These are phyloP conservation scores for Sugiyamaella marilandica DNA, from an alignment of 805 yeast genomes.

Conservation along the genomic window DNA sequence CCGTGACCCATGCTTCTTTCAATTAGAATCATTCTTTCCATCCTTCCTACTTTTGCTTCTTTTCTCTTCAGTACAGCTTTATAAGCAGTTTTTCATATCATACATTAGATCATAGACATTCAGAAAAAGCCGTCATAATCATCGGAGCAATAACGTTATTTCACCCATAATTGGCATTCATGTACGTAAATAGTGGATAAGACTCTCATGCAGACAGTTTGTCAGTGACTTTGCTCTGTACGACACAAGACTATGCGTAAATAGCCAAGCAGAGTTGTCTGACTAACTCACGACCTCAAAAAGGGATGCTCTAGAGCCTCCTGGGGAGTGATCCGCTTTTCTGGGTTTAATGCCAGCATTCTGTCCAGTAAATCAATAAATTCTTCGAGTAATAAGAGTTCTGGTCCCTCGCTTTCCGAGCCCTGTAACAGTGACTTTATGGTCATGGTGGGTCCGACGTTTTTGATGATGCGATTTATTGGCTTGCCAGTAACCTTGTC, in stretches of 20 bases:
- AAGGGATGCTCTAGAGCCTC: conserved; percentile 59
- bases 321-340: conserved; percentile 61
- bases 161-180: too few relatives aligned
- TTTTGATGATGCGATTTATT: conserved; percentile 16
- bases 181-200: too few relatives aligned
- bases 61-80: too few relatives aligned
- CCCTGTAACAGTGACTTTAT: conserved; percentile 10
- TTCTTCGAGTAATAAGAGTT: conserved; percentile 11
- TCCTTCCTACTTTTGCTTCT: too few relatives aligned
- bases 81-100: too few relatives aligned
- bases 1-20: too few relatives aligned
- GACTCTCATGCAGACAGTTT: neutral
- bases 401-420: conserved; percentile 13
- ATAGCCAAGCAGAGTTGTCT: too few relatives aligned
- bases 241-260: neutral
- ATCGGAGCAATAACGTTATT: too few relatives aligned
- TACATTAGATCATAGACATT: too few relatives aligned
- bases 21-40: too few relatives aligned
- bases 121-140: too few relatives aligned
- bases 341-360: conserved; percentile 46
- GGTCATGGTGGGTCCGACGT: conserved; percentile 14
- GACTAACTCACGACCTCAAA: conserved; percentile 23
- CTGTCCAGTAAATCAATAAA: conserved; percentile 31
- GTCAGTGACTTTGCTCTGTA: neutral
- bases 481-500: conserved; percentile 26